Conservation (phyloP, 805 yeast genomes). For the Millerozyma acaciae region DNA sequence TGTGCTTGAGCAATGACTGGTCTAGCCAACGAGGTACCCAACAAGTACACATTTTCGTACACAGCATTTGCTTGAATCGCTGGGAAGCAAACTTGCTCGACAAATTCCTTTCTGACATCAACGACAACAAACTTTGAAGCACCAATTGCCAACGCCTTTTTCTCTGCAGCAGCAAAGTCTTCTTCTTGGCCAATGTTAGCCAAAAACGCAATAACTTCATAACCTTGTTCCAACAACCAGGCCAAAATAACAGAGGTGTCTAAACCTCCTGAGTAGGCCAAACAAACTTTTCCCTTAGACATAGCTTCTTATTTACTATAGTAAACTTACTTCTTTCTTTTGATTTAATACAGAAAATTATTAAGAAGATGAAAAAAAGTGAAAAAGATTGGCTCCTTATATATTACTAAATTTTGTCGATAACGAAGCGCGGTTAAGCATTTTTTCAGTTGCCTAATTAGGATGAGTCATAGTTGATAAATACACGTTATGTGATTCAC, state of each 20-base stretch:
- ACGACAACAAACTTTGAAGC: slow-evolving; percentile 92
- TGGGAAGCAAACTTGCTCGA: slow-evolving; percentile 88
- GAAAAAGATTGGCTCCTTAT: slow-evolving; percentile 14
- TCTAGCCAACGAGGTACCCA: slow-evolving; percentile 98
- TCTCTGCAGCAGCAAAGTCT: slow-evolving; percentile 96
- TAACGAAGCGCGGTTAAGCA: slow-evolving; percentile 12
- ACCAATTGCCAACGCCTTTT: slow-evolving; percentile 94
- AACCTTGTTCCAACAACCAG: slow-evolving; percentile 96
- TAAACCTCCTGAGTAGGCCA: slow-evolving; percentile 98
- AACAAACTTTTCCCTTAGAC: slow-evolving; percentile 98
- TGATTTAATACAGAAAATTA: slow-evolving; percentile 1
- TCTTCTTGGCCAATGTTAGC: slow-evolving; percentile 99
- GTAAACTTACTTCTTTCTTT: slow-evolving; percentile 3
- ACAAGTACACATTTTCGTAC: slow-evolving; percentile 92
- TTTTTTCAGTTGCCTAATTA: slow-evolving; percentile 17
- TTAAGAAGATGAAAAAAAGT: slow-evolving; percentile 4
- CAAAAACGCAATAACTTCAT: slow-evolving; percentile 96
- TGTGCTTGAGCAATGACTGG: slow-evolving; percentile 99
- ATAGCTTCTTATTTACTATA: slow-evolving; percentile 30
- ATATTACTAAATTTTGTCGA: slow-evolving; percentile 10
- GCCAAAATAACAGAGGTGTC: slow-evolving; percentile 98
- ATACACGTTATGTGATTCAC: no score
- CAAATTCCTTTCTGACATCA: slow-evolving; percentile 94
- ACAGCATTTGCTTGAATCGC: slow-evolving; percentile 97
- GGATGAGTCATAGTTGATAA: slow-evolving; percentile 20